Conservation (phyloP, 1,284 basidiomycete species). For the Abortiporus biennis region DNA sequence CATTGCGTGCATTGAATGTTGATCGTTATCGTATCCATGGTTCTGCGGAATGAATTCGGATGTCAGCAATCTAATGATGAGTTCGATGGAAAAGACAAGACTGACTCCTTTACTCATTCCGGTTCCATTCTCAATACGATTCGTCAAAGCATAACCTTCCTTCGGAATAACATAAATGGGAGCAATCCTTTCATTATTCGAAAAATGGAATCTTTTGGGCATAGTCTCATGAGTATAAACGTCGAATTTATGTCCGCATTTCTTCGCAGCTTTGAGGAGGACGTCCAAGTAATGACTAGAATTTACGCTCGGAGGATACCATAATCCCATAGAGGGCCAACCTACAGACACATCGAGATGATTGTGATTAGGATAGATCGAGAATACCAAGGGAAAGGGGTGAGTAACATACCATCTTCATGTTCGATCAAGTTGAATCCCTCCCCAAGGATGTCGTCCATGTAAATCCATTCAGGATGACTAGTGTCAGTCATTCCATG, state of each 20-base stretch:
- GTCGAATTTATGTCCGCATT: conserved; percentile 57
- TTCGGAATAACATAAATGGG: conserved; percentile 83
- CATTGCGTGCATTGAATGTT: conserved; percentile 78
- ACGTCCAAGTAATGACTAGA: conserved; percentile 46
- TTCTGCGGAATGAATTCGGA: conserved; percentile 55
- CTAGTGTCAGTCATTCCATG: conserved; percentile 91
- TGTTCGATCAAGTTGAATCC: conserved; percentile 59
- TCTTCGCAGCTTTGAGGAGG: conserved; percentile 44
- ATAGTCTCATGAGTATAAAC: conserved; percentile 80
- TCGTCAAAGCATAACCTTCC: conserved; percentile 71
- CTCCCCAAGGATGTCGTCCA: conserved; percentile 82
- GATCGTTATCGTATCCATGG: conserved; percentile 80
- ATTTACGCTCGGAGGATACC: conserved; percentile 62
- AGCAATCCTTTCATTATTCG: conserved; percentile 67
- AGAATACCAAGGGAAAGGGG: background rate
- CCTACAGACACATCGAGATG: conserved; percentile 34
- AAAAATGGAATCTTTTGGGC: conserved; percentile 78
- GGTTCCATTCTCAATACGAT: conserved; percentile 50
- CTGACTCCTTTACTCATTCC: conserved; percentile 74
- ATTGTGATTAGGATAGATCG: background rate
- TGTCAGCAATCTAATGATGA: conserved; percentile 4
- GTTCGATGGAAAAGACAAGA: conserved; percentile 9
- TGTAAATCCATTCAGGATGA: conserved; percentile 67
- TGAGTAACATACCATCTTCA: conserved; percentile 52
- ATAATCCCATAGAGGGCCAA: conserved; percentile 82